Evolutionary conservation across 306 rosid genomes (phyloP), one percentile per base, ranked within the genome.

Genomic region (Crotalaria pallida): DNA sequence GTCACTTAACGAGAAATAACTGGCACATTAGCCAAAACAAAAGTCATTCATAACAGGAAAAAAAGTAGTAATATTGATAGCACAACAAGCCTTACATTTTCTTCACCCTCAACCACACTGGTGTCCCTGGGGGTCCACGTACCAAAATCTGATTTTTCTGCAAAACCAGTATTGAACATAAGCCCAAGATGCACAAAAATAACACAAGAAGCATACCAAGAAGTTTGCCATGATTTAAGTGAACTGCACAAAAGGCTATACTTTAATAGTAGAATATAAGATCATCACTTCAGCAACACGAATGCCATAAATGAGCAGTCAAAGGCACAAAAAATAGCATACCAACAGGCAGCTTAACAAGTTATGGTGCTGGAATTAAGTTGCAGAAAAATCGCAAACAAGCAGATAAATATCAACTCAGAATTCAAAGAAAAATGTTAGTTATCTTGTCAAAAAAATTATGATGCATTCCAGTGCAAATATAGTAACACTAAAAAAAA

Each of bases 81-180:
- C 51, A 3, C 27, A 47, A 62, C 6, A 50, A 53, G 4, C 31
- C 96, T 83, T 82, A 89, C 97, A 70, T 83, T 83, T 74, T 81
- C 92, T 48, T 80, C 90, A 27, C 87, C 86, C 7, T 79, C 85
- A 0, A 24, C 66, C 3, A 15, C 53, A 75, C 76, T 75, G 17
- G 34, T 65, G 9, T 83, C 88, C 58, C 31, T 72, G 0, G 69
- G 79, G 67, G 73, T 71, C 69, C n/a, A 67, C 23, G 29, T 12
- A 23, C 78, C 50, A 72, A 26, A 52, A 65, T 67, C 49, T 26
- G 67, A 66, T 13, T 38, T 71, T 24, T 62, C 96, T 89, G 88
- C 82, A 81, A 61, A 79, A 56, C 6, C 57, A 72, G 74, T 19
- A 27, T 47, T 43, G 58, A 57, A 43, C 65, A 81, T 45, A 49